Evolutionary conservation across 345 rosid species (phyloP).

Genomic region (Eutrema japonicum): DNA sequence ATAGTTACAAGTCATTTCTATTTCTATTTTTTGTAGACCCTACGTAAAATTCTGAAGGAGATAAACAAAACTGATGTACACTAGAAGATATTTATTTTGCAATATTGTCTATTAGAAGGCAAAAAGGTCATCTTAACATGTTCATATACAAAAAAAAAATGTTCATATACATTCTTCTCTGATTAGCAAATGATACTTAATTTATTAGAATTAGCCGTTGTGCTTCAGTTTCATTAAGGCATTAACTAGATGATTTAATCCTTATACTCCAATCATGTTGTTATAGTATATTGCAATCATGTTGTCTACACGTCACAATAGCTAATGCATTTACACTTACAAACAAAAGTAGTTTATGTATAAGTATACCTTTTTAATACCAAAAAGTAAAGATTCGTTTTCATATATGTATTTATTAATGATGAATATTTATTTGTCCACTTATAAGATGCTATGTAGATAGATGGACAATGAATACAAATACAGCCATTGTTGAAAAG

Average conservation of each 20-base stretch:
- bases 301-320: background rate
- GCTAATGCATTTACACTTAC: constrained; percentile 27
- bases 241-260: constrained; percentile 1
- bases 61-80: background rate
- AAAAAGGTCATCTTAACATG: constrained; percentile 5
- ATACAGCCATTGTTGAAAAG: constrained; percentile 44
- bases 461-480: constrained; percentile 38
- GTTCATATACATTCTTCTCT: background rate
- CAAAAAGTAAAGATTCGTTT: constrained; percentile 35
- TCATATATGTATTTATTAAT: constrained; percentile 23
- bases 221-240: background rate
- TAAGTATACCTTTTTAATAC: constrained; percentile 20
- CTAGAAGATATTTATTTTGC: background rate
- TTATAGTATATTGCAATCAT: background rate
- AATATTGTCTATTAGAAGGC: background rate
- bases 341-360: constrained; percentile 30
- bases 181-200: background rate
- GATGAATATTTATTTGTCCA: background rate
- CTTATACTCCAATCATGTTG: constrained; percentile 3
- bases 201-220: background rate
- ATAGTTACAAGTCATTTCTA: background rate
- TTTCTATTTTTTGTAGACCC: background rate
- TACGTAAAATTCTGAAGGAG: background rate
- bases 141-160: background rate
- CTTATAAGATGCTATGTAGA: constrained; percentile 32